These are phyloP conservation scores for Mycena indigotica DNA, from an alignment of 768 basidiomycete genomes.

Conservation along the genomic window DNA sequence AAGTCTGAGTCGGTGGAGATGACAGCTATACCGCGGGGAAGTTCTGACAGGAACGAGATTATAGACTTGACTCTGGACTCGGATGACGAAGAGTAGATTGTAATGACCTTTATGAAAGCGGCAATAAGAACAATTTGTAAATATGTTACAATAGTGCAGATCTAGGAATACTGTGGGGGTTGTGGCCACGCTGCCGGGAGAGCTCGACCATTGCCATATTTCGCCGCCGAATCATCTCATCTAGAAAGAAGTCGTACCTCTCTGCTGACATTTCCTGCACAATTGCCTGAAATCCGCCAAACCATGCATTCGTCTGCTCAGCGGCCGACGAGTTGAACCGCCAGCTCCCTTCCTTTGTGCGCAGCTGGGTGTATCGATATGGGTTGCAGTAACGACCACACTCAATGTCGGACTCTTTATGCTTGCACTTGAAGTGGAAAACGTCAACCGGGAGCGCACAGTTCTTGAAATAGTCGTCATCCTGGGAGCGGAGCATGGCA, in stretches of 20 bases:
- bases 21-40: too few species aligned
- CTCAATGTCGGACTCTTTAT: conserved; percentile 27
- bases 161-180: not conserved
- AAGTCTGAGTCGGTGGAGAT: too few species aligned
- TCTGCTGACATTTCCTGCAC: conserved; percentile 25
- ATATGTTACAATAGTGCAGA: not conserved
- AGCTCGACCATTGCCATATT: conserved; percentile 21
- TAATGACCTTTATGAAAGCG: not conserved
- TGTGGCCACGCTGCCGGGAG: conserved; percentile 3
- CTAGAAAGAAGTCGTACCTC: conserved; percentile 23
- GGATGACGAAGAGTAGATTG: too few species aligned
- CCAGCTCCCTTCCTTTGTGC: conserved; percentile 27
- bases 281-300: conserved; percentile 29
- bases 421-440: conserved; percentile 41
- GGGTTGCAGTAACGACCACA: conserved; percentile 20
- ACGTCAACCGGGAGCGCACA: conserved; percentile 35
- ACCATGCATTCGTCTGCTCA: conserved; percentile 36
- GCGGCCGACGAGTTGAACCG: conserved; percentile 35
- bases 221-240: conserved; percentile 12
- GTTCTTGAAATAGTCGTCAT: conserved; percentile 24
- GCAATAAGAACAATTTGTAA: not conserved
- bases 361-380: conserved; percentile 23
- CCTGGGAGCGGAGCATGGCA: conserved; percentile 22
- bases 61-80: too few species aligned
- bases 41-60: too few species aligned